Evolutionary conservation across 805 yeast genomes (phyloP).

Genomic region (Schwanniomyces vanrijiae): DNA sequence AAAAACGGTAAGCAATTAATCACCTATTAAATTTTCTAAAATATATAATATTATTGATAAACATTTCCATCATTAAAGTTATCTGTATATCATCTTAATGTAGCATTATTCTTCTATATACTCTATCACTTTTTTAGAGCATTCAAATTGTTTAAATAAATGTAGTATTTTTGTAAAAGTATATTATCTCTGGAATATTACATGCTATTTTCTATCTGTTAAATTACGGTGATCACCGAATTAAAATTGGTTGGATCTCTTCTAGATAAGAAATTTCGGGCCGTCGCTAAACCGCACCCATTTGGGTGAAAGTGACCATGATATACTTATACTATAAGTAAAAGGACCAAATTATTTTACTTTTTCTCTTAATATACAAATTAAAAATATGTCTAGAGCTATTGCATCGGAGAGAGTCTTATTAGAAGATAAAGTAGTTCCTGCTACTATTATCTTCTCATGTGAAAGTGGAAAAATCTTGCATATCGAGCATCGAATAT

Average conservation of each 20-base stretch:
- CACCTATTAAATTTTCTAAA: slow-evolving; percentile 10
- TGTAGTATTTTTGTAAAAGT: too few relatives aligned
- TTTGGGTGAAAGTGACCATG: not conserved
- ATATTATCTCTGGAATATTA: too few relatives aligned
- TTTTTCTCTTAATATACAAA: too few relatives aligned
- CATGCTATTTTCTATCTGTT: too few relatives aligned
- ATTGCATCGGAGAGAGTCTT: slow-evolving; percentile 61
- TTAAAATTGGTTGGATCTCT: not conserved
- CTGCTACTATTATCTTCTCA: slow-evolving; percentile 70
- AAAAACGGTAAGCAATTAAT: slow-evolving; percentile 41
- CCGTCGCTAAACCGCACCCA: not conserved
- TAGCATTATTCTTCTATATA: too few relatives aligned
- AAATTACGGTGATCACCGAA: not conserved
- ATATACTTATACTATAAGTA: not conserved
- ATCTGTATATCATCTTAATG: too few relatives aligned
- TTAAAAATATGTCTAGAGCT: slow-evolving; percentile 55
- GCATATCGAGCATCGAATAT: slow-evolving; percentile 39
- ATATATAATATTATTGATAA: too few relatives aligned
- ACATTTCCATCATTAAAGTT: too few relatives aligned
- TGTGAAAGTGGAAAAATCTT: slow-evolving; percentile 52
- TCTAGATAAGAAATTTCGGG: not conserved
- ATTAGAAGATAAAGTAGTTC: slow-evolving; percentile 41
- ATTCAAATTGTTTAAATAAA: too few relatives aligned
- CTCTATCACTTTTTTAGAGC: too few relatives aligned
- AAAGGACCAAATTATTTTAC: not conserved